Percentiles rank a stretch among this genome's conserved stretches.
phyloP scores from a whole-genome alignment of 352 stramenopile species.

The Pythium apleroticum region DNA sequence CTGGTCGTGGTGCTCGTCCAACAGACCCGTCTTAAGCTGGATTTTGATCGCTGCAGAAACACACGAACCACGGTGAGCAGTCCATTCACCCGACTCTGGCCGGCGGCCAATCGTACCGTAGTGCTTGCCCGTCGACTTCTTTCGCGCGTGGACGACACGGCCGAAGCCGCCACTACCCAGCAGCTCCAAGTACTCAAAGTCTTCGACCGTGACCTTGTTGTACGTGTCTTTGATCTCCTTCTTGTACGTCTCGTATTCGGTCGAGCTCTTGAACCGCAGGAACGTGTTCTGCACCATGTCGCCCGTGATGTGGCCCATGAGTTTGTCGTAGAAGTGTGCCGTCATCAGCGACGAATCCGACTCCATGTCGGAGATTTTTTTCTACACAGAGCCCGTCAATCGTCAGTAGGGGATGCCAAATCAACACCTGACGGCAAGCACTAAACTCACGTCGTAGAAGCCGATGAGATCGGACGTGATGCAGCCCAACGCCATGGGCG shows the following conservation, averaged over 20 bases:
- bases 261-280: slow-evolving; percentile 68
- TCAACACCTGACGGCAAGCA: not conserved
- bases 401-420: not conserved
- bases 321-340: slow-evolving; percentile 64
- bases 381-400: slow-evolving; percentile 28
- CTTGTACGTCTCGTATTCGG: slow-evolving; percentile 72
- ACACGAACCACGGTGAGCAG: not conserved
- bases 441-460: slow-evolving; percentile 59
- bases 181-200: slow-evolving; percentile 84
- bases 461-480: slow-evolving; percentile 73
- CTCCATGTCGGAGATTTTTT: slow-evolving; percentile 62
- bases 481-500: slow-evolving; percentile 71
- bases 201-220: slow-evolving; percentile 83
- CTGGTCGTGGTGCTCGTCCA: slow-evolving; percentile 86
- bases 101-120: slow-evolving; percentile 51
- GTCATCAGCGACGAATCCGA: slow-evolving; percentile 41
- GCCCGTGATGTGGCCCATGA: slow-evolving; percentile 65
- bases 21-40: slow-evolving; percentile 86
- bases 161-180: slow-evolving; percentile 91
- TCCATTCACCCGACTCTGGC: not conserved
- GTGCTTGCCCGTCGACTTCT: slow-evolving; percentile 89
- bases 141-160: slow-evolving; percentile 86
- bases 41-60: slow-evolving; percentile 86
- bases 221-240: slow-evolving; percentile 85
- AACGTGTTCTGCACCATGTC: slow-evolving; percentile 86